Base-by-base conservation (phyloP, 139 green algal species). In the Trebouxia sp. region DNA sequence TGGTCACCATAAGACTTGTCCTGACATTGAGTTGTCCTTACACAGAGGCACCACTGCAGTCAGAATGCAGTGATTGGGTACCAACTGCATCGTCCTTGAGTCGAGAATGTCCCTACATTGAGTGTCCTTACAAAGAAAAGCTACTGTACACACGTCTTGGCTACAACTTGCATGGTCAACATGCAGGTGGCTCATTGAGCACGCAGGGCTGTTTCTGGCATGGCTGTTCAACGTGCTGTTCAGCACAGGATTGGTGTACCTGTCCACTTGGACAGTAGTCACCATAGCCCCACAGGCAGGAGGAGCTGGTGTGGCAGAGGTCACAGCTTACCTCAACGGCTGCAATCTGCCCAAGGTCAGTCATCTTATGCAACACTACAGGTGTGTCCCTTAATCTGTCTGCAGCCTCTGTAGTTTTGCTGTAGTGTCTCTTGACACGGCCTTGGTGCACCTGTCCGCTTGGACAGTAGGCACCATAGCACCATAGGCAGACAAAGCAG, bases 301-400 rank as follows among this genome's bases (percentile, higher is more conserved):
- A 48, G 82, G 89, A 14, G 88, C 84, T 37, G 92, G 93, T 6
- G 92, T 97, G 37, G 91, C 93, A 0, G 93, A 97, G 72, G 88
- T 97, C 45, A 97, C 94, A 87, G 92, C 94, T 12, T 98, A 96
- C 84, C 87, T 98, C 39, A 98, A 98, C 72, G 94, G 94, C 37
- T 94, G 85, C 81, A 85, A 91, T 78, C 70, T 96, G 37, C 85
- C 88, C 6, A 93, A 94, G 86, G 88, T 77, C 26, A 47, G 65
- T n/a, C 10, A 48, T 30, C 22, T 58, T 17, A 58, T 17, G 26
- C 50, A 28, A 9, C 3, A 58, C 50, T 17, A 17, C 50, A 17
- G 4, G 50, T 17, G 50, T 58, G 50, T 58, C 20, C 20, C 3
- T 3, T 58, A 28, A 17, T 58, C 20, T 17, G 50, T 58, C 50